These are phyloP conservation scores for Dictyophora rubrovolvata DNA, from an alignment of 768 basidiomycete species.

Conservation along the genomic window DNA sequence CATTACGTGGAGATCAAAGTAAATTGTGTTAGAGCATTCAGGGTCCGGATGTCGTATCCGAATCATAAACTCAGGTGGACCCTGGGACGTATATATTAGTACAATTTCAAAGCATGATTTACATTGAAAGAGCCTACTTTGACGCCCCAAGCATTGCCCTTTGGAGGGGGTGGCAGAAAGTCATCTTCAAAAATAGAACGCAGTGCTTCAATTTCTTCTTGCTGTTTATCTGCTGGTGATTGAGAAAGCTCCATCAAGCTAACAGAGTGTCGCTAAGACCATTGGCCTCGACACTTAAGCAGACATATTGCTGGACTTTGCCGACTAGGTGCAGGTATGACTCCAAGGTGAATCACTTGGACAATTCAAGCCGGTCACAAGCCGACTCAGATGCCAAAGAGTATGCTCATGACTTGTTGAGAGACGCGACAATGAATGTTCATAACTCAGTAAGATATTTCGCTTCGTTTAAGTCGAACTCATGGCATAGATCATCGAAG, in stretches of 20 bases:
- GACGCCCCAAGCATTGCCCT: conserved; percentile 65
- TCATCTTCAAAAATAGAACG: conserved; percentile 79
- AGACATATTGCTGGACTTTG: conserved; percentile 34
- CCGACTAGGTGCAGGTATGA: neutral
- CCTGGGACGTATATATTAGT: conserved; percentile 8
- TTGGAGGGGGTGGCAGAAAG: conserved; percentile 60
- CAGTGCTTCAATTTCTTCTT: conserved; percentile 66
- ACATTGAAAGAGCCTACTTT: conserved; percentile 9
- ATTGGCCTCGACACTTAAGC: conserved; percentile 71
- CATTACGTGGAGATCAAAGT: conserved; percentile 62
- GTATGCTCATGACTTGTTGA: neutral
- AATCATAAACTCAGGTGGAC: conserved; percentile 69
- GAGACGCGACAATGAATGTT: neutral
- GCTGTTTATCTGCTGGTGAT: conserved; percentile 56
- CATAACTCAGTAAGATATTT: neutral
- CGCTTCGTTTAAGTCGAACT: neutral
- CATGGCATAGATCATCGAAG: conserved; percentile 28
- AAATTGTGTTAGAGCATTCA: conserved; percentile 44
- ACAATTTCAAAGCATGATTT: conserved; percentile 2
- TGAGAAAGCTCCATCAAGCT: conserved; percentile 40
- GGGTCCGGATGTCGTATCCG: conserved; percentile 57
- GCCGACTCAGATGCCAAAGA: neutral
- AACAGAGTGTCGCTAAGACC: conserved; percentile 45
- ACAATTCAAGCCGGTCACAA: neutral
- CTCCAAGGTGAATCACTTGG: neutral